A percentile compares a stretch with the other conserved stretches of the same genome.
phyloP scores from a whole-genome alignment of 495 filamentous ascomycete species.

The Paragyromitra xinjiangensis region DNA sequence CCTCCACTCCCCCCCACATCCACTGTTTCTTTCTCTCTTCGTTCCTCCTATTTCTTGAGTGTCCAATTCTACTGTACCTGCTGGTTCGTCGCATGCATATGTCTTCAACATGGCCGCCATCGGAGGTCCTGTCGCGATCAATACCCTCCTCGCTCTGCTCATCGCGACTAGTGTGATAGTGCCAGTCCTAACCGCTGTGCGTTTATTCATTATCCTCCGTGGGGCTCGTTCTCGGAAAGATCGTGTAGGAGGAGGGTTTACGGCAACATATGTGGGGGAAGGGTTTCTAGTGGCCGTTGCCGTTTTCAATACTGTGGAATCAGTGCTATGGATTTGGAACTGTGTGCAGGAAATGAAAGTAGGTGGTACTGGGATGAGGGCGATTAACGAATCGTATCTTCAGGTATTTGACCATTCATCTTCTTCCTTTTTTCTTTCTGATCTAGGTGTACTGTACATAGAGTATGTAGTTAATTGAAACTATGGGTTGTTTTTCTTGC shows the following conservation, averaged over 20 bases:
- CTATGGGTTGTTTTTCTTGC: not conserved
- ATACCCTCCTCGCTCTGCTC: constrained; percentile 35
- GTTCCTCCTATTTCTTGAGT: constrained; percentile 1
- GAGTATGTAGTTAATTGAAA: constrained; percentile 32
- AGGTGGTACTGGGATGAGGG: not conserved
- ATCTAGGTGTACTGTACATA: not conserved
- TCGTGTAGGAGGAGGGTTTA: constrained; percentile 23
- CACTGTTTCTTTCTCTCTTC: not conserved
- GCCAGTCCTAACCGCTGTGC: constrained; percentile 36
- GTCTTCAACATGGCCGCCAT: constrained; percentile 26
- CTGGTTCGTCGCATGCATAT: constrained; percentile 19
- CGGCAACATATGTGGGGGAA: constrained; percentile 41
- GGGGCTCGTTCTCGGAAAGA: constrained; percentile 27
- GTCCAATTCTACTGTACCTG: not conserved
- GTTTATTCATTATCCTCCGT: constrained; percentile 44
- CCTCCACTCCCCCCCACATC: not conserved
- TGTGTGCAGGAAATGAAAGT: constrained; percentile 25
- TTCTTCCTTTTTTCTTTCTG: constrained; percentile 4
- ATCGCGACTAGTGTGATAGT: constrained; percentile 40
- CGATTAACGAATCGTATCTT: constrained; percentile 31
- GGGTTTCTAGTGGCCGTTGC: constrained; percentile 44
- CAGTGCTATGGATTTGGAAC: constrained; percentile 48
- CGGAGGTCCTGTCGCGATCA: constrained; percentile 38
- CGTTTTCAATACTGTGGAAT: constrained; percentile 43
- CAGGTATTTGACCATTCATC: constrained; percentile 29